Base-by-base conservation (phyloP, 1,284 basidiomycete species). In the Boletus holoroseus region DNA sequence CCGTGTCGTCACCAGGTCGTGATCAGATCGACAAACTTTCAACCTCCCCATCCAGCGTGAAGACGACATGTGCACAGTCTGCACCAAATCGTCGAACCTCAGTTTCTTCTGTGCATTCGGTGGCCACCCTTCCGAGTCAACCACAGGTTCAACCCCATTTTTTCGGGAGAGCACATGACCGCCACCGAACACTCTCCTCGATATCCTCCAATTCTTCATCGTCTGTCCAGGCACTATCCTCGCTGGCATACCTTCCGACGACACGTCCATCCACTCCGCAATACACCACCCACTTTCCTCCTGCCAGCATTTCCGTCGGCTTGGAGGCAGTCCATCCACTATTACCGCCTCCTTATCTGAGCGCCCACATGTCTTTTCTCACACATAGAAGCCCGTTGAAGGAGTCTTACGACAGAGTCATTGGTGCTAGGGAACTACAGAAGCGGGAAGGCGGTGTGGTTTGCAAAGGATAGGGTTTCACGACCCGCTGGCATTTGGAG, bases 341-440 rank as follows among this genome's bases (percentile, higher is more conserved):
- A 18, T 70, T 88, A 12, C 86, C 86, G 0, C 75, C 77, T 8
- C 85, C 85, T 38, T 87, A 86, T 62, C 64, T 85, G 53, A 77
- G 72, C 55, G 77, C 82, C 48, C 86, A 89, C 55, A 71, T 86
- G 62, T 84, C 82, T 18, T 76, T 85, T 44, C 69, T 86, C 27
- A 71, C 75, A 24, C 75, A 80, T 63, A 75, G 81, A 44, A 80
- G 76, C 47, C 83, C 86, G 18, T 70, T 88, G 45, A 73, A 76
- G 58, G 85, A 87, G 62, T 79, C 82, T 22, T 82, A 81, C 60
- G 83, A 85, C 51, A 76, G 84, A 47, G 81, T 87, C 34, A 72
- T 76, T 55, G 69, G 73, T 47, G 85, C 81, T 24, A 84, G 79
- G 71, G 56, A 61, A 40, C 38, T 58, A 18, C 65, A 63, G 56